Conservation (phyloP, 1,284 basidiomycete genomes). For the Tilletia walkeri region DNA sequence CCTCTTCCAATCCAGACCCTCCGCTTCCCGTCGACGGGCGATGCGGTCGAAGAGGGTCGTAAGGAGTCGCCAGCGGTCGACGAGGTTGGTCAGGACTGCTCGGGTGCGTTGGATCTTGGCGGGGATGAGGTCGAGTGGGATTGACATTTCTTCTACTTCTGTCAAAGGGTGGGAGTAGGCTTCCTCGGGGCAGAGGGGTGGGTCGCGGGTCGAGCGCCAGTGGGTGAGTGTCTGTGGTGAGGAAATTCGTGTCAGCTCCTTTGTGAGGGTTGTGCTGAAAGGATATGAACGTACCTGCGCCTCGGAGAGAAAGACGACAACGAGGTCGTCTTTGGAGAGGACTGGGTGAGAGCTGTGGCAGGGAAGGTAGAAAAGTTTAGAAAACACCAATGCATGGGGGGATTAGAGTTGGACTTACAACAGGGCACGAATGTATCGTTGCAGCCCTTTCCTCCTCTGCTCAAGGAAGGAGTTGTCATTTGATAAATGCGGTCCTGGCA, state of each 20-base stretch:
- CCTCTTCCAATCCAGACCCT: not conserved
- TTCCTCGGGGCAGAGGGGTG: not conserved
- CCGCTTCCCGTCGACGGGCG: not conserved
- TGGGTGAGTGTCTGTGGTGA: not conserved
- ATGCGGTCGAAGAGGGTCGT: not conserved
- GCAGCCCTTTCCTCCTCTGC: not conserved
- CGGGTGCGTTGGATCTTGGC: constrained; percentile 8
- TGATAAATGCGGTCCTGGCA: not conserved
- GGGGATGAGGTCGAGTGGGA: not conserved
- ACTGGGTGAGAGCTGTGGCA: not conserved
- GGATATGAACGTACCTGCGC: not conserved
- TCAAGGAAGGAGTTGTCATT: constrained; percentile 7
- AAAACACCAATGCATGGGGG: not conserved
- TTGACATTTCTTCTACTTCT: constrained; percentile 3
- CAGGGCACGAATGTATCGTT: not conserved
- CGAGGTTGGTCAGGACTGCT: not conserved
- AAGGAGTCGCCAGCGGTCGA: not conserved
- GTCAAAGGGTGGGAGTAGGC: not conserved
- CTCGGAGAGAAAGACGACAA: not conserved
- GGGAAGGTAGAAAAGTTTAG: not conserved
- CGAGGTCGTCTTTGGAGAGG: not conserved
- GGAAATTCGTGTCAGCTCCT: too few relatives aligned
- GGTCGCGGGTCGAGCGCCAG: not conserved
- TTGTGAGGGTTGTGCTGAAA: not conserved
- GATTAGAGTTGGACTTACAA: not conserved